These are phyloP conservation scores for Tetrahymena thermophila DNA, from an alignment of 73 alveolate species.

Conservation along the genomic window DNA sequence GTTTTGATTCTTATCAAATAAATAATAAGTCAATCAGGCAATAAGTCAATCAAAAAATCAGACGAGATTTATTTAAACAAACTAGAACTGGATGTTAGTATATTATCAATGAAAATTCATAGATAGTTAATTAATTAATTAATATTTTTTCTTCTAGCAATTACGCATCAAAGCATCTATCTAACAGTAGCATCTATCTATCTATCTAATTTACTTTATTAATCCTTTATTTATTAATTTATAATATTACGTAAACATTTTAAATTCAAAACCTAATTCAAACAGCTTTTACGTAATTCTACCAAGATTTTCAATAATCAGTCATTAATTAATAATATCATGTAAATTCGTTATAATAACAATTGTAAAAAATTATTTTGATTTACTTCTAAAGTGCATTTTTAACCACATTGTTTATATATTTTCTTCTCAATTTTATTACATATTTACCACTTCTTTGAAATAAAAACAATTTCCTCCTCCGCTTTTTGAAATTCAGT, in stretches of 20 bases:
- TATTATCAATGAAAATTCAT: neutral
- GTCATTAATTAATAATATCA: neutral
- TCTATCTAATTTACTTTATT: neutral
- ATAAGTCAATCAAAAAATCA: neutral
- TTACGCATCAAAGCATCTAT: neutral
- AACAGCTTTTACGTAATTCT: neutral
- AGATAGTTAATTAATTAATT: neutral
- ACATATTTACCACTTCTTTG: no score
- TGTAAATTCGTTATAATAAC: neutral
- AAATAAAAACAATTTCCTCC: no score
- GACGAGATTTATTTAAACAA: neutral
- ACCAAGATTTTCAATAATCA: neutral
- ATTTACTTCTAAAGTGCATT: no score
- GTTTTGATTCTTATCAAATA: neutral
- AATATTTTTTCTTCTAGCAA: neutral
- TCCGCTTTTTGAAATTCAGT: no score
- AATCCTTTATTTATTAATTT: neutral
- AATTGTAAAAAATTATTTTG: no score
- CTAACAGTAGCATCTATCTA: neutral
- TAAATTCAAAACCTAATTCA: neutral
- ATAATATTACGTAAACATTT: neutral
- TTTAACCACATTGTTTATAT: no score
- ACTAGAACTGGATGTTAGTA: neutral
- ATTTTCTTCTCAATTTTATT: no score
- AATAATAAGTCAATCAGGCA: neutral